Base-by-base conservation (phyloP, 1,284 basidiomycete genomes). In the Tilletia walkeri region DNA sequence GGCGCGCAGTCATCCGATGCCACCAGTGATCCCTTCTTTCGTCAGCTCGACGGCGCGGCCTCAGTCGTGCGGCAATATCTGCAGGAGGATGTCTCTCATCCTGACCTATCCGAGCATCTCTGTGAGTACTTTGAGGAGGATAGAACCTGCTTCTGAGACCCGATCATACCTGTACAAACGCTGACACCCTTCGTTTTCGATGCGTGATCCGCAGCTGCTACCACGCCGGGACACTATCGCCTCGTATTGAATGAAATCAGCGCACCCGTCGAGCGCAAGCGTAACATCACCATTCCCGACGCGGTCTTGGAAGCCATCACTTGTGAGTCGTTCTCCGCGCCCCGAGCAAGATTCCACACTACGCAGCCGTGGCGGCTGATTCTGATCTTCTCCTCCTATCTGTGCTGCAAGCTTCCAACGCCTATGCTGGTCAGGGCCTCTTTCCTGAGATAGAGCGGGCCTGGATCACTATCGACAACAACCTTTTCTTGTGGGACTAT, bases 401-500 rank as follows among this genome's bases (percentile, higher is more conserved):
- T 53, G 7, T 53, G 16, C 50, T 18, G 50, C 16, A 30, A 53
- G 50, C 50, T 53, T 24, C 59, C 30, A 63, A 63, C 59, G 30
- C 59, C 3, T 34, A 63, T 34, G 59, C 59, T 10, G 34, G 14
- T 3, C 80, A 82, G 49, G 95, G 95, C 10, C 85, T 99, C 69
- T 89, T 99, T 81, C 90, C 94, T 41, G 92, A 95, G 78, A 93
- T 99, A 74, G 93, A 94, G 77, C 88, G 94, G 66, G 95, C 93
- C 0, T 99, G 95, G 93, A 92, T 98, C 77, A 91, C 93, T 10
- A 91, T 98, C 73, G 94, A 97, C 86, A 91, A 95, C 84, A 92
- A 93, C 79, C 87, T 99, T 53, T 94, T 96, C 81, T 86, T 99
- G 38, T 99, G 96, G 96, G 93, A 98, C 84, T 99, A 98, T 84